These are phyloP conservation scores for Mallotus nudiflorus DNA, from an alignment of 345 rosid species.

Conservation along the genomic window DNA sequence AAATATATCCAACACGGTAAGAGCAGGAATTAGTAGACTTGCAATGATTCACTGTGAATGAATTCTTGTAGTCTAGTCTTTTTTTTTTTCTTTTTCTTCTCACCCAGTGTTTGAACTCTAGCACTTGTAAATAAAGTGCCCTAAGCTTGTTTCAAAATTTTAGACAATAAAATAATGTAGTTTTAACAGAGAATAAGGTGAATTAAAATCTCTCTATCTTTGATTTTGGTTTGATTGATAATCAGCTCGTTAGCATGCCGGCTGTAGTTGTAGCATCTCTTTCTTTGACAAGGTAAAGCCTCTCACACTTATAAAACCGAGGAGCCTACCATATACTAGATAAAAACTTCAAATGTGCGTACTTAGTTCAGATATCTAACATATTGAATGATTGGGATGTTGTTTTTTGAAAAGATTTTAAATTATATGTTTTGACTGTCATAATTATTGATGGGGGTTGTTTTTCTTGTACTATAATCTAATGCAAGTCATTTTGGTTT, in stretches of 20 bases:
- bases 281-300: not conserved
- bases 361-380: not conserved
- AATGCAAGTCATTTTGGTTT: not conserved
- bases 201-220: not conserved
- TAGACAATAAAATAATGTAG: not conserved
- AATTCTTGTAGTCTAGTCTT: not conserved
- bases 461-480: not conserved
- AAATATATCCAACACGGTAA: no score
- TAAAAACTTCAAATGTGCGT: not conserved
- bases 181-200: not conserved
- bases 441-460: not conserved
- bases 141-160: not conserved
- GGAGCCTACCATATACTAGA: not conserved
- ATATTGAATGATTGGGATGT: not conserved
- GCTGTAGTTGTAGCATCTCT: not conserved
- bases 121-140: not conserved
- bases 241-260: no score
- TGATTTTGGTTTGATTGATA: not conserved
- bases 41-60: not conserved
- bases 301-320: not conserved
- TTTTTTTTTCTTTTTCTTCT: no score
- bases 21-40: not conserved
- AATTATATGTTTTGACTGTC: not conserved
- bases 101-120: not conserved
- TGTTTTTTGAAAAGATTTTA: not conserved